Conservation (phyloP, 768 basidiomycete species). For the Boletus patriciae region DNA sequence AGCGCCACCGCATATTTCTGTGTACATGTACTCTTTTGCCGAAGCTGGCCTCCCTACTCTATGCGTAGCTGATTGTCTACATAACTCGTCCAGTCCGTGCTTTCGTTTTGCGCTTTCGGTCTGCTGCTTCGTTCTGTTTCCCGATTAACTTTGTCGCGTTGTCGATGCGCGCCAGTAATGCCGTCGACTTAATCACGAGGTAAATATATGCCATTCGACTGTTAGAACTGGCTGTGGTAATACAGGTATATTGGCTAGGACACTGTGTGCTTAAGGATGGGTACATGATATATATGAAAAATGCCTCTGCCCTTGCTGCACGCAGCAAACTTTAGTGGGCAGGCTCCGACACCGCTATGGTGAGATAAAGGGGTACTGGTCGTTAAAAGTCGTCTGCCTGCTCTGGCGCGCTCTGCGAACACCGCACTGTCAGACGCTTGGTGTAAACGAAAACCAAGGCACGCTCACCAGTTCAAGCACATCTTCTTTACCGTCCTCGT, state of each 20-base stretch:
- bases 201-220: not conserved
- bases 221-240: too few relatives aligned
- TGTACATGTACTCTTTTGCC: constrained; percentile 30
- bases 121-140: constrained; percentile 7
- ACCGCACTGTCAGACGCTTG: too few relatives aligned
- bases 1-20: constrained; percentile 22
- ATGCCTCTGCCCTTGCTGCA: too few relatives aligned
- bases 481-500: constrained; percentile 28
- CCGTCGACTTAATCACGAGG: not conserved
- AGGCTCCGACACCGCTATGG: too few relatives aligned
- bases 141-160: not conserved
- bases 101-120: constrained; percentile 8
- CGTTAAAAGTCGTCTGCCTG: not conserved
- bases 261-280: not conserved
- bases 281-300: not conserved
- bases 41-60: constrained; percentile 11
- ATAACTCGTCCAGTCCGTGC: constrained; percentile 9
- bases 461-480: constrained; percentile 10
- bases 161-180: constrained; percentile 1
- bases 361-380: too few relatives aligned
- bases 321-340: too few relatives aligned
- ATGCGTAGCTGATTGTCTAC: constrained; percentile 23
- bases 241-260: too few relatives aligned
- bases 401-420: not conserved
- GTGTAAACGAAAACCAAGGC: too few relatives aligned